These are phyloP conservation scores for Russula griseocarnosa DNA, from an alignment of 768 basidiomycete genomes.

Conservation along the genomic window DNA sequence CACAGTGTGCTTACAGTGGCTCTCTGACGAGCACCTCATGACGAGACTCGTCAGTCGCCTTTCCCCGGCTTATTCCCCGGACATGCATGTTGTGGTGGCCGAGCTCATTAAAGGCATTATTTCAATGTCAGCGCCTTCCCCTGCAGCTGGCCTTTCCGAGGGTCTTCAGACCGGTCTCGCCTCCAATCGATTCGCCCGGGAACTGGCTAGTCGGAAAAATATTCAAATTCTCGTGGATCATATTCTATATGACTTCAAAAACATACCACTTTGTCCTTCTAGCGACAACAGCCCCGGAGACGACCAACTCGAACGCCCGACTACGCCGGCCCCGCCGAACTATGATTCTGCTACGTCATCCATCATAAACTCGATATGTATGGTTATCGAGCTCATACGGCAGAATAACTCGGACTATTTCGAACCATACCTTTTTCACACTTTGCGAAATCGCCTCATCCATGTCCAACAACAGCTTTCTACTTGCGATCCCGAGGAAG, in stretches of 20 bases:
- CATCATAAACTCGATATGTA: conserved; percentile 78
- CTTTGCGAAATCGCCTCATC: conserved; percentile 84
- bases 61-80: conserved; percentile 67
- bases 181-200: conserved; percentile 84
- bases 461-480: conserved; percentile 71
- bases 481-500: conserved; percentile 49
- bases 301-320: conserved; percentile 27
- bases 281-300: conserved; percentile 15
- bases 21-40: conserved; percentile 81
- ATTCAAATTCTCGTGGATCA: conserved; percentile 69
- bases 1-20: conserved; percentile 60
- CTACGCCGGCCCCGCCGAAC: conserved; percentile 39
- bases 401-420: conserved; percentile 99
- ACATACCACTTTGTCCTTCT: conserved; percentile 4
- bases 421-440: conserved; percentile 95
- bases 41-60: conserved; percentile 75
- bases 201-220: conserved; percentile 71
- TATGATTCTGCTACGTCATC: conserved; percentile 65
- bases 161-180: conserved; percentile 66
- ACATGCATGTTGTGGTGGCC: conserved; percentile 80
- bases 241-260: conserved; percentile 65
- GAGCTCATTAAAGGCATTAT: conserved; percentile 95
- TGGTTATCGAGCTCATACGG: conserved; percentile 90
- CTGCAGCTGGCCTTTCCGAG: conserved; percentile 67
- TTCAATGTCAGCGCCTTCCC: conserved; percentile 86